Evolutionary conservation across 805 yeast species (phyloP), one percentile per base, ranked within the genome.

Genomic region (Hanseniaspora valbyensis): DNA sequence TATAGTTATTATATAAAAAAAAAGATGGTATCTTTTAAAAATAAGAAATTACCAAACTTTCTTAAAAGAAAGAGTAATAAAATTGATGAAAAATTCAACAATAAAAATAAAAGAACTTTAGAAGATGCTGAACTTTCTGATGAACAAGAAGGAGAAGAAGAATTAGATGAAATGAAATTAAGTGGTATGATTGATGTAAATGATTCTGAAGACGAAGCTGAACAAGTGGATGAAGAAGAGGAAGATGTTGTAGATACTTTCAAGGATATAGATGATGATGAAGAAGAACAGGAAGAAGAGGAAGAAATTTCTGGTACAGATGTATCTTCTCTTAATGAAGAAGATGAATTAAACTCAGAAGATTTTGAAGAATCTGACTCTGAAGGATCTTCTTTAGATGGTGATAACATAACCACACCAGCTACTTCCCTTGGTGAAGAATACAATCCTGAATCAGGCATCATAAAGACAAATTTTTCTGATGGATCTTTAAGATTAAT

Each of bases 401-500:
- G 50, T 32, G 57, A 57, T 14, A 77, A 73, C 38, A 78, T 74
- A 43, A 60, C 74, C 1, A 57, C 58, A 13, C 41, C 42, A 21
- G 41, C 52, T 18, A 42, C 52, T 24, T 42, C 52, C 6, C 10
- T 42, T 22, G 46, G 29, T 22, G 45, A 49, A 26, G 42, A 34
- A 29, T 71, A 76, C 53, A 67, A 78, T 2, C 71, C 77, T 4
- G 70, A 70, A 19, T 64, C 68, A 25, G 63, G 69, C n/a, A 52
- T 59, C 1, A 62, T 69, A 22, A 66, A 68, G 37, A 70, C 82
- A 22, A 72, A 72, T 56, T 82, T 69, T 60, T 74, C 88, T 0
- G 96, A 90, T 65, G 96, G 97, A 8, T 69, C 74, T 33, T 78
- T 79, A n/a, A 73, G 97, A 61, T 65, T 80, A 5, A 71, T 89